Percentiles rank a stretch among this genome's conserved stretches.
These are phyloP conservation scores for Brassica carinata DNA, from an alignment of 345 rosid species.

Conservation along the genomic window DNA sequence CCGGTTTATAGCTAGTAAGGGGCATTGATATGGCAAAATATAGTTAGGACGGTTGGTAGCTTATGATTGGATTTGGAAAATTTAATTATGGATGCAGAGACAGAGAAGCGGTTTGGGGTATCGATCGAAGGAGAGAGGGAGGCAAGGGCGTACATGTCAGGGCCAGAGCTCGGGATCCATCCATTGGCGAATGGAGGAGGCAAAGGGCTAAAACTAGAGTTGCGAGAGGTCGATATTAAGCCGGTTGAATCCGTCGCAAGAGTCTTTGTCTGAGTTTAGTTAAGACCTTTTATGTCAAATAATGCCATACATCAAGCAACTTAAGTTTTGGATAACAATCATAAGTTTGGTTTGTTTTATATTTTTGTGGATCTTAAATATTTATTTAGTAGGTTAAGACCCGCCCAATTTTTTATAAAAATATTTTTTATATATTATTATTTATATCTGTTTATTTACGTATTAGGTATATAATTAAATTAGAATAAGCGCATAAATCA, in stretches of 20 bases:
- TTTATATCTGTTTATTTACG: too few relatives aligned
- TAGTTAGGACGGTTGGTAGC: not conserved
- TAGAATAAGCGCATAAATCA: too few relatives aligned
- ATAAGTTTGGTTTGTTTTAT: not conserved
- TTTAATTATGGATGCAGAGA: slow-evolving; percentile 36
- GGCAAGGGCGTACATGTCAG: slow-evolving; percentile 51
- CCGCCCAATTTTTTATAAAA: too few relatives aligned
- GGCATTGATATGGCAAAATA: not conserved
- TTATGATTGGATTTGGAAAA: slow-evolving; percentile 5
- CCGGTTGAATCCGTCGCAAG: slow-evolving; percentile 43
- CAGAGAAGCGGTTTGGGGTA: slow-evolving; percentile 54
- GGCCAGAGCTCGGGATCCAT: slow-evolving; percentile 61
- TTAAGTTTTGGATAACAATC: not conserved
- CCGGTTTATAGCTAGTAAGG: not conserved
- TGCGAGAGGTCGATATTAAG: slow-evolving; percentile 47
- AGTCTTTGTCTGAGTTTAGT: slow-evolving; percentile 46
- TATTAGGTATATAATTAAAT: too few relatives aligned
- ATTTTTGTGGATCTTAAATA: not conserved
- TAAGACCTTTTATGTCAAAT: not conserved
- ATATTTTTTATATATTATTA: too few relatives aligned
- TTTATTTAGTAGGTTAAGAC: not conserved
- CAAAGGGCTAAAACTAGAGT: slow-evolving; percentile 49
- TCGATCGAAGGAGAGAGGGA: slow-evolving; percentile 55
- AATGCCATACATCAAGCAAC: not conserved
- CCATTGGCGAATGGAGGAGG: slow-evolving; percentile 72